These are phyloP conservation scores for Hypoxylon sp. DNA, from an alignment of 2,329 filamentous ascomycete species.

Conservation along the genomic window DNA sequence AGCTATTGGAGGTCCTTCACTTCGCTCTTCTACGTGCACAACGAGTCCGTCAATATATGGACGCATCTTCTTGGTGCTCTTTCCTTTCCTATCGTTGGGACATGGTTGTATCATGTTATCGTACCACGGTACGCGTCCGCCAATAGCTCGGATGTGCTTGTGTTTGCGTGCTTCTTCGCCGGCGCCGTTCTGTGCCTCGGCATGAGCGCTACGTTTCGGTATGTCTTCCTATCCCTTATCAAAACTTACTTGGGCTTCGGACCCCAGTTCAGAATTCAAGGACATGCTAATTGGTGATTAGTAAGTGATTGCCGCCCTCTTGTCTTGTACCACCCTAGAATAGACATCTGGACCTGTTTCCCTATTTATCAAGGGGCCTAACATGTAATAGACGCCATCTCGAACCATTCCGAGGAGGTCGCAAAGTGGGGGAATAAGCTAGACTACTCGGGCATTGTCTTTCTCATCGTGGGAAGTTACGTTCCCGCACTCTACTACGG, in stretches of 20 bases:
- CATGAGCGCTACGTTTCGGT: constrained; percentile 83
- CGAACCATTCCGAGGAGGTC: constrained; percentile 84
- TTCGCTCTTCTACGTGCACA: constrained; percentile 68
- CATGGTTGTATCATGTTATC: constrained; percentile 68
- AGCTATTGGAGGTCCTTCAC: constrained; percentile 61
- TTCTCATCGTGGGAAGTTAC: constrained; percentile 91
- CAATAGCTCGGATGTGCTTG: constrained; percentile 72
- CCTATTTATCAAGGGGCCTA: constrained; percentile 2
- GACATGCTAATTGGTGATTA: constrained; percentile 26
- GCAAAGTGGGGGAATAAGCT: constrained; percentile 90
- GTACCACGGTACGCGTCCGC: constrained; percentile 75
- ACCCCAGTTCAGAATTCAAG: not conserved
- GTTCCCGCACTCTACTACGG: constrained; percentile 90
- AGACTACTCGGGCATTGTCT: constrained; percentile 94
- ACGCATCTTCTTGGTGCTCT: constrained; percentile 74
- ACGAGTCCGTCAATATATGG: constrained; percentile 74
- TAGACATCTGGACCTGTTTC: not conserved
- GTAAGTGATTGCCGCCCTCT: constrained; percentile 23
- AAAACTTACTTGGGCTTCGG: not conserved
- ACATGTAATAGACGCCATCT: constrained; percentile 69
- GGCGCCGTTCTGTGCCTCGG: constrained; percentile 80
- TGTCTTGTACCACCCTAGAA: not conserved
- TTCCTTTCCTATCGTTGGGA: constrained; percentile 64
- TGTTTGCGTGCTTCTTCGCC: constrained; percentile 82
- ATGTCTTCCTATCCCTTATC: constrained; percentile 4